Percentiles rank a stretch among this genome's conserved stretches.
phyloP scores from a whole-genome alignment of 352 stramenopile genomes.

The Phytopythium ostracodes region DNA sequence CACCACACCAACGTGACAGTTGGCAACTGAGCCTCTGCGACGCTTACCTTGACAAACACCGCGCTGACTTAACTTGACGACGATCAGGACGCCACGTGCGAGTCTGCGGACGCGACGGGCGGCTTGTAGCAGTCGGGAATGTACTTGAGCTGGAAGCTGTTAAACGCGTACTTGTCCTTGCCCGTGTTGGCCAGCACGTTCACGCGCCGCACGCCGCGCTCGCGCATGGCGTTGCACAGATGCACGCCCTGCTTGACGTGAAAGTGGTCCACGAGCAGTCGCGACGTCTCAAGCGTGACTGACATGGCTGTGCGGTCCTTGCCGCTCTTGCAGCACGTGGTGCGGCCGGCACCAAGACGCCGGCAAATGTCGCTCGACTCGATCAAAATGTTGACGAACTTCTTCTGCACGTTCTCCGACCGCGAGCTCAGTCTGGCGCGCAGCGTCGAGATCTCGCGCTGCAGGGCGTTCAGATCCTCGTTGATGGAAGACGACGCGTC shows the following conservation, averaged over 20 bases:
- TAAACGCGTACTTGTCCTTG: constrained; percentile 96
- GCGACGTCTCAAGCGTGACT: constrained; percentile 93
- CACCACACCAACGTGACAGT: too few species aligned
- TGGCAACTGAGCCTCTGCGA: neutral
- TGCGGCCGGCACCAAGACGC: constrained; percentile 86
- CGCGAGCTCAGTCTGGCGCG: constrained; percentile 52
- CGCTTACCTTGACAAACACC: neutral
- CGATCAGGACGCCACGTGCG: constrained; percentile 64
- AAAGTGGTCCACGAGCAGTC: constrained; percentile 88
- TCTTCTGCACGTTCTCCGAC: constrained; percentile 73
- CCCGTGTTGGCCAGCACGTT: constrained; percentile 86
- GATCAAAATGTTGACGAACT: constrained; percentile 86
- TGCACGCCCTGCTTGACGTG: constrained; percentile 84
- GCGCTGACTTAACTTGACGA: neutral
- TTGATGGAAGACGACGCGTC: constrained; percentile 9
- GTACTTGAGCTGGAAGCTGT: constrained; percentile 96
- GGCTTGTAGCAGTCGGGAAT: constrained; percentile 93
- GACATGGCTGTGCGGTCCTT: constrained; percentile 98
- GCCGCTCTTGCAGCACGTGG: constrained; percentile 97
- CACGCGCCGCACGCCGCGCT: constrained; percentile 75
- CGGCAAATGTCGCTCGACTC: constrained; percentile 87
- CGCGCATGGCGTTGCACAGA: constrained; percentile 83
- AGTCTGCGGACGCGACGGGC: constrained; percentile 75
- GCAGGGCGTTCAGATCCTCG: constrained; percentile 41
- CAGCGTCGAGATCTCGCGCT: constrained; percentile 55